phyloP scores from a whole-genome alignment of 805 yeast species.

The Kuraishia hungarica region DNA sequence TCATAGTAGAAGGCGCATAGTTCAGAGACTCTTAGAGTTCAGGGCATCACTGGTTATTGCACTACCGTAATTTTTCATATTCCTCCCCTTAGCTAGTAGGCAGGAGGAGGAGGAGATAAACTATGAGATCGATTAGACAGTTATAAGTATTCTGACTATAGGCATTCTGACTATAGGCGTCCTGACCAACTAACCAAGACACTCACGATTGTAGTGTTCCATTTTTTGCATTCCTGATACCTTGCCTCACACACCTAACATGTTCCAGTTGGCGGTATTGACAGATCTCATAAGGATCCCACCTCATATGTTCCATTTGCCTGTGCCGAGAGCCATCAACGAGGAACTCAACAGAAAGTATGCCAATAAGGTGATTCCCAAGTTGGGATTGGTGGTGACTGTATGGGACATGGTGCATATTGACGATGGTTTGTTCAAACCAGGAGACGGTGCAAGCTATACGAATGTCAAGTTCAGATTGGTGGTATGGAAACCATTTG shows the following conservation, averaged over 20 bases:
- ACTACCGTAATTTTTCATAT: background rate
- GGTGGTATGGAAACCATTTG: constrained; percentile 85
- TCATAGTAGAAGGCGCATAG: background rate
- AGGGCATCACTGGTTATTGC: background rate
- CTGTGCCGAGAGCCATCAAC: constrained; percentile 62
- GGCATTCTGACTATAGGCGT: too few species aligned
- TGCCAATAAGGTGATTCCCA: constrained; percentile 77
- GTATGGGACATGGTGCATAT: constrained; percentile 78
- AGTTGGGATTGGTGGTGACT: constrained; percentile 76
- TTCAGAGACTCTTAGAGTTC: too few species aligned
- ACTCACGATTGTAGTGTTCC: too few species aligned
- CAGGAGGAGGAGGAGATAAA: background rate
- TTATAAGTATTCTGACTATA: too few species aligned
- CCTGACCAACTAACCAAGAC: too few species aligned
- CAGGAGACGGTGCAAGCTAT: constrained; percentile 90
- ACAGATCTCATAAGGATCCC: constrained; percentile 83
- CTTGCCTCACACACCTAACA: constrained; percentile 21
- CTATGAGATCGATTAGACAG: too few species aligned
- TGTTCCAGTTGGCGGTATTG: constrained; percentile 80
- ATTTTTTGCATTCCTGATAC: background rate
- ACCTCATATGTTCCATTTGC: constrained; percentile 72
- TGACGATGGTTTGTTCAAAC: constrained; percentile 82
- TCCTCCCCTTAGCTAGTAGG: background rate
- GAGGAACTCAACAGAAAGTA: constrained; percentile 80
- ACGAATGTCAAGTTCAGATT: constrained; percentile 68